Base-by-base conservation (phyloP, 2,329 filamentous ascomycete genomes). In the Aspergillus udagawae region DNA sequence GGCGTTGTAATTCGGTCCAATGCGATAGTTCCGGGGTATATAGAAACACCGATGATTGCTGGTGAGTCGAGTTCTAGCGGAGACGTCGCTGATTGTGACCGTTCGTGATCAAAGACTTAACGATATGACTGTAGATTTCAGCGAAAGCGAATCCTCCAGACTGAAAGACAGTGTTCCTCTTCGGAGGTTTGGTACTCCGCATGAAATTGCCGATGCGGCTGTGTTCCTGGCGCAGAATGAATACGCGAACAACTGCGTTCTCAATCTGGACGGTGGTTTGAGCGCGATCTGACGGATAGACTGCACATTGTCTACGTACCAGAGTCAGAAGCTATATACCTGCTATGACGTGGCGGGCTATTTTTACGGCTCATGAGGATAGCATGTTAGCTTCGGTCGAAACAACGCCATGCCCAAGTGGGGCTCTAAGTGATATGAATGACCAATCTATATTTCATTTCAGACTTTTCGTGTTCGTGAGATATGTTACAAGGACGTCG, bases 211-310 rank as follows among this genome's bases (percentile, higher is more conserved):
- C n/a, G 86, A 92, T 67, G 91, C 91, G 54, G 90, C 88, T 49
- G 69, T 88, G 28, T 96, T 95, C 72, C 80, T 96, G 17, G 88
- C 85, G 29, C 81, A 82, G 49, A 96, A 94, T 72, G 78, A 83
- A 60, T 96, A 93, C 74, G 89, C 91, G 55, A 93, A 93, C 72
- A 95, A 95, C 63, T 94, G 90, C 71, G 82, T 92, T 52, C 79
- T 96, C 52, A 94, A 92, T 71, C 80, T 96, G 28, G 92, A 96
- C 73, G 92, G 92, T 17, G 92, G 92, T 1, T 73, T 95, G 63
- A 92, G 89, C 72, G 89, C 89, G 52, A 65, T 76, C 52, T 89
- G 70, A 80, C 56, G 32, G 21, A 4, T 42, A 17, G 28, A 10
- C 8, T 3, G 2, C 32, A 35, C 32, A 38, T 17, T 17, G 0